Base-by-base conservation (phyloP, 352 stramenopile genomes). In the Globisporangium emineosum region DNA sequence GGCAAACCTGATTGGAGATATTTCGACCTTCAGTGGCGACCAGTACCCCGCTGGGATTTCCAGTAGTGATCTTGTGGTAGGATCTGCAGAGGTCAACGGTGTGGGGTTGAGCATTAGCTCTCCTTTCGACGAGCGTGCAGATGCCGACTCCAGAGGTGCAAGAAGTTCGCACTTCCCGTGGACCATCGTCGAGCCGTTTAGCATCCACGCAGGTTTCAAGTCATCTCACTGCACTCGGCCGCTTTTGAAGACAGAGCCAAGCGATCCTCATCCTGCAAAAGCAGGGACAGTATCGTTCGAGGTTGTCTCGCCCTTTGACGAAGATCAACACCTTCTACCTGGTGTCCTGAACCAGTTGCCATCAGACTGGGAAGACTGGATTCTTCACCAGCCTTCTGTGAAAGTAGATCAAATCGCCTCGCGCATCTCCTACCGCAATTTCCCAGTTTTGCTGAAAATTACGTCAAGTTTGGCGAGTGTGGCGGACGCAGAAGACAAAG, bases 401-500 rank as follows among this genome's bases (percentile, higher is more conserved):
- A 60, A 66, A 6, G 61, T 93, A n/a, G 73, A 82, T 8, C 52
- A 79, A 30, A 81, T 93, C 29, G 60, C 70, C n/a, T 89, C 81
- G 8, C 71, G 76, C 37, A 51, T 93, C 1, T 79, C 85, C 5
- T 94, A 90, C 56, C 83, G 81, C 58, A 85, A 94, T 53, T 65
- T 94, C 42, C 83, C 85, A 9, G 56, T 89, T 17, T 60, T 94
- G 35, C 60, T 91, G 45, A 88, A 83, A 54, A 83, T 90, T 47
- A 69, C 54, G 45, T 57, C 69, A 0, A 72, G 66, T 4, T 56
- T 88, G 13, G 64, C 59, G 32, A 80, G 66, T 53, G 69, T 83
- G 51, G 61, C 78, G 54, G 57, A 55, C 42, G 73, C 73, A 6
- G 79, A 88, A 53, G 68, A 79, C 51, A 79, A 74, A 47, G 68